Evolutionary conservation across 2,329 filamentous ascomycete genomes (phyloP).

Genomic region (Trichoderma simmonsii): DNA sequence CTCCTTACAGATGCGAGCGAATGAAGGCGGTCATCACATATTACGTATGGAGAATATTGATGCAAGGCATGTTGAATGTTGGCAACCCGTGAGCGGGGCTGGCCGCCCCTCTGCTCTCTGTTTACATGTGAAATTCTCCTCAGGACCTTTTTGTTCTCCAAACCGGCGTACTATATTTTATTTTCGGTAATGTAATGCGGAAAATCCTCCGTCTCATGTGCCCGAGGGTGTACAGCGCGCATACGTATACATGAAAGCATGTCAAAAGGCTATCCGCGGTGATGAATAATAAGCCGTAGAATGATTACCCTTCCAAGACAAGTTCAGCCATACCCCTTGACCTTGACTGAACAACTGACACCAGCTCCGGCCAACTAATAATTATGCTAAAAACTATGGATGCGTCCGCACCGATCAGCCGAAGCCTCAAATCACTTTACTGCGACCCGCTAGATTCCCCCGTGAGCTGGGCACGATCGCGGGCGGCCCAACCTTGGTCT

Average conservation of each 20-base stretch:
- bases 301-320: neutral
- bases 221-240: neutral
- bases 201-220: neutral
- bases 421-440: conserved; percentile 1
- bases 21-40: neutral
- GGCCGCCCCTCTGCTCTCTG: neutral
- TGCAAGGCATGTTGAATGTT: conserved; percentile 9
- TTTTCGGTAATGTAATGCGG: neutral
- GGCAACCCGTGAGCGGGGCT: neutral
- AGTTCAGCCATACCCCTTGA: neutral
- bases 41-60: conserved; percentile 4
- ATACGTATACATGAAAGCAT: neutral
- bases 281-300: neutral
- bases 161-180: neutral
- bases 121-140: conserved; percentile 12
- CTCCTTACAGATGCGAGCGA: conserved; percentile 1
- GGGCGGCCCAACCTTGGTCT: neutral
- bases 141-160: neutral
- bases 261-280: neutral
- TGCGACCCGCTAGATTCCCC: conserved; percentile 9
- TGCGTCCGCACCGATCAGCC: conserved; percentile 2
- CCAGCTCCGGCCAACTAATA: neutral
- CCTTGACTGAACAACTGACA: neutral
- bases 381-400: neutral
- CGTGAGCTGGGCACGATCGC: conserved; percentile 15